Conservation (phyloP, 163 green algal species). For the Coccomyxa subellipsoidea region DNA sequence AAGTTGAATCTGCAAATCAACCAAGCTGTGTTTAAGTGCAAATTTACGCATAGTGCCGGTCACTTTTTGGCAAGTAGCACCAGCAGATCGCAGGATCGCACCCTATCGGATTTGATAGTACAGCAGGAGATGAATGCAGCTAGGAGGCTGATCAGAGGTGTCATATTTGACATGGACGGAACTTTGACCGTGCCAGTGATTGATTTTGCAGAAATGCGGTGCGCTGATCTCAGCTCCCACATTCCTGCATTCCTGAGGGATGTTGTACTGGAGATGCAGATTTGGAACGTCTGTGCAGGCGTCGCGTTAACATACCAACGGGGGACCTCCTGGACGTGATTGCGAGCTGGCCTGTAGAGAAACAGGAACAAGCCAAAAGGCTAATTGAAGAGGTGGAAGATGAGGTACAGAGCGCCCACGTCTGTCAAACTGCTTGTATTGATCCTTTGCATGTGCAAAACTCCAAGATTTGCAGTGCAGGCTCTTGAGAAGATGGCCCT, state of each 20-base stretch:
- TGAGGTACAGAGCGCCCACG: not conserved
- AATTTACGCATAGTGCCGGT: too few relatives aligned
- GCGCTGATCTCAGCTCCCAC: too few relatives aligned
- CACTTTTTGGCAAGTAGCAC: not conserved
- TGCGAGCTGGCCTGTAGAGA: conserved; percentile 25
- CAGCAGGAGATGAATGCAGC: not conserved
- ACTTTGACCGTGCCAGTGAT: conserved; percentile 36
- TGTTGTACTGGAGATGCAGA: too few relatives aligned
- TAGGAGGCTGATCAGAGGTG: not conserved
- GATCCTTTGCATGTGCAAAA: not conserved
- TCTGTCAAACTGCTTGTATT: not conserved
- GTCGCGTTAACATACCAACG: conserved; percentile 28
- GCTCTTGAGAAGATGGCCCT: conserved; percentile 27
- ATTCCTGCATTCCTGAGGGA: too few relatives aligned
- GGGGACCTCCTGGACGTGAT: conserved; percentile 52
- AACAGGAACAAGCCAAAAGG: conserved; percentile 15
- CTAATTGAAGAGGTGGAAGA: not conserved
- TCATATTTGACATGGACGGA: conserved; percentile 16
- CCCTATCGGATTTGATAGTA: not conserved
- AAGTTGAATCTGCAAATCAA: too few relatives aligned
- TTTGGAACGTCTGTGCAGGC: not conserved
- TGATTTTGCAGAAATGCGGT: conserved; percentile 44
- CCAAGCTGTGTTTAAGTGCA: too few relatives aligned
- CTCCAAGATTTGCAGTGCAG: conserved; percentile 9
- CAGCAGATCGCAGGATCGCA: not conserved